Conservation (phyloP, 2,329 filamentous ascomycete species). For the Alternaria conjuncta region DNA sequence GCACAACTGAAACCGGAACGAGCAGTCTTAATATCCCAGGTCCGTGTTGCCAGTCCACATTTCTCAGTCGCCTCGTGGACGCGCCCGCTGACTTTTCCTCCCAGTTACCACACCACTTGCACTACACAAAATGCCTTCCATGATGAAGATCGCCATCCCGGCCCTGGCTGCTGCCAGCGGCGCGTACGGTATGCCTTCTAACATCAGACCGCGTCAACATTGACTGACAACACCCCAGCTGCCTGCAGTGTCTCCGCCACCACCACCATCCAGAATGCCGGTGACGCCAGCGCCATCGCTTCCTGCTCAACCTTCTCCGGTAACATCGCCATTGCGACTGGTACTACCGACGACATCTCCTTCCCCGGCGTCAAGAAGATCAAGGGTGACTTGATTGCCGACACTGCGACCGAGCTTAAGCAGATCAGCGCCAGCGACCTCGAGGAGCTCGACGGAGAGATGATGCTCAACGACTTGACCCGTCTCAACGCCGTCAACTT, state of each 20-base stretch:
- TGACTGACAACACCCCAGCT: constrained; percentile 33
- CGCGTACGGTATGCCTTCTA: constrained; percentile 55
- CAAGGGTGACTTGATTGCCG: constrained; percentile 60
- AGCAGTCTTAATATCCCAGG: constrained; percentile 48
- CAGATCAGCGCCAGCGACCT: constrained; percentile 68
- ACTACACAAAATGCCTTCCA: constrained; percentile 55
- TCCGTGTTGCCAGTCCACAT: constrained; percentile 26
- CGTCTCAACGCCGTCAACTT: constrained; percentile 73
- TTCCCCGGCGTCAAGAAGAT: constrained; percentile 69
- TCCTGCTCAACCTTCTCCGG: constrained; percentile 73
- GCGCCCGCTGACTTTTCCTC: constrained; percentile 32
- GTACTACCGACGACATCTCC: constrained; percentile 63
- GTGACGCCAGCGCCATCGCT: constrained; percentile 65
- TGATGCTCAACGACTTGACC: constrained; percentile 72
- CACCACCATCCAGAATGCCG: constrained; percentile 65
- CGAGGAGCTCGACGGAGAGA: constrained; percentile 69
- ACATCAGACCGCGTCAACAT: background rate
- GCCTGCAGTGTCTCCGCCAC: constrained; percentile 54
- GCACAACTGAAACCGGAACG: constrained; percentile 22
- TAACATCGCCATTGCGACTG: constrained; percentile 68
- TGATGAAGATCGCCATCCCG: constrained; percentile 63
- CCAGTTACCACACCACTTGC: constrained; percentile 32
- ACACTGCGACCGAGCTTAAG: constrained; percentile 66
- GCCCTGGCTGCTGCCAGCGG: constrained; percentile 61
- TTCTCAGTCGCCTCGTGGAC: constrained; percentile 20